Conservation (phyloP, 352 stramenopile species). For the Aphanomyces stellatus region DNA sequence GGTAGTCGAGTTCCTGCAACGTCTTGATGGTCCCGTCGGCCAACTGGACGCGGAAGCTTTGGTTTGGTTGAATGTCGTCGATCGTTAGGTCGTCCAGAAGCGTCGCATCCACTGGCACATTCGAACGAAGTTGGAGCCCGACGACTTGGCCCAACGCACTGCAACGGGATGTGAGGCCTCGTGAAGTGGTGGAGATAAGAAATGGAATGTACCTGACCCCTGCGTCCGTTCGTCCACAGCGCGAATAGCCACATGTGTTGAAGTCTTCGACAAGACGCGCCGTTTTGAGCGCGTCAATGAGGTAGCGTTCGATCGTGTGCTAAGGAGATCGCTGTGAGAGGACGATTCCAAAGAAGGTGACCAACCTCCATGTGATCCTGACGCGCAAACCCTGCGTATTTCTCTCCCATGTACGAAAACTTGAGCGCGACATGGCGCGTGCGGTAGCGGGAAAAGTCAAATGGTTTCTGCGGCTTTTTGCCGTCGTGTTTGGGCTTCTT, state of each 20-base stretch:
- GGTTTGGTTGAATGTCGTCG: constrained; percentile 50
- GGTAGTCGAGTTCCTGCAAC: constrained; percentile 92
- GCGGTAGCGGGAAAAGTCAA: constrained; percentile 32
- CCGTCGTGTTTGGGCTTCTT: constrained; percentile 16
- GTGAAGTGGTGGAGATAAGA: not conserved
- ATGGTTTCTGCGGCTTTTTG: constrained; percentile 4
- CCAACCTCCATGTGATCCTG: constrained; percentile 75
- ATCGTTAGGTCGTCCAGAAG: constrained; percentile 55
- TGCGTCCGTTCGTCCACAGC: constrained; percentile 96
- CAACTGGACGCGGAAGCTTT: constrained; percentile 55
- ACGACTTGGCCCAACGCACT: constrained; percentile 76
- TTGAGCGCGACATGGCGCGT: constrained; percentile 67
- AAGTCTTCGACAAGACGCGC: constrained; percentile 86
- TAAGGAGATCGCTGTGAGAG: constrained; percentile 5
- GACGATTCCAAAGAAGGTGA: not conserved
- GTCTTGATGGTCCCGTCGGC: constrained; percentile 51
- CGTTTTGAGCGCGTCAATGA: constrained; percentile 91
- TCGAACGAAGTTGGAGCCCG: constrained; percentile 59
- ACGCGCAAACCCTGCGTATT: constrained; percentile 81
- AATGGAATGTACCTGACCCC: constrained; percentile 75
- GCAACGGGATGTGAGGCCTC: not conserved
- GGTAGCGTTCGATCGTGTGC: constrained; percentile 89
- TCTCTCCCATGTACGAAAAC: constrained; percentile 82
- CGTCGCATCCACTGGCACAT: constrained; percentile 49
- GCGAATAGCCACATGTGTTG: constrained; percentile 83